These are phyloP conservation scores for Tilletiopsis washingtonensis DNA, from an alignment of 1,284 basidiomycete species.

Conservation along the genomic window DNA sequence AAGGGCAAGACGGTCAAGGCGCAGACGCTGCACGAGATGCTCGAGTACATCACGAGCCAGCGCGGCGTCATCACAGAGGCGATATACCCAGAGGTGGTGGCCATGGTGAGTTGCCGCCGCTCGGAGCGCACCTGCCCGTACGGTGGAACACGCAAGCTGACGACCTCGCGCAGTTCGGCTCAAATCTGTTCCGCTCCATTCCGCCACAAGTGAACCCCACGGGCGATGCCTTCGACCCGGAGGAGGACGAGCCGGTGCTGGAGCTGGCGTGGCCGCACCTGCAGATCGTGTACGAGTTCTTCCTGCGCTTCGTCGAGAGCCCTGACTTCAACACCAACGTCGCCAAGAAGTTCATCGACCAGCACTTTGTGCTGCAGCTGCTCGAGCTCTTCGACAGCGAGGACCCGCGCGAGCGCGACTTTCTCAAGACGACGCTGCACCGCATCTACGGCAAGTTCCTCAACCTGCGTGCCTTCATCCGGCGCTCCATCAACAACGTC, in stretches of 20 bases:
- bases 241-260: conserved; percentile 97
- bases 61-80: conserved; percentile 91
- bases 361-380: conserved; percentile 83
- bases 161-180: conserved; percentile 49
- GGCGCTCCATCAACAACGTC: conserved; percentile 98
- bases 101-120: conserved; percentile 63
- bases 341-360: conserved; percentile 96
- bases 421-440: conserved; percentile 96
- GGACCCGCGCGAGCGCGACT: conserved; percentile 96
- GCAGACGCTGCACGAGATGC: conserved; percentile 93
- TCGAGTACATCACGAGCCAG: conserved; percentile 97
- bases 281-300: conserved; percentile 99
- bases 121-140: not conserved
- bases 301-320: conserved; percentile 96
- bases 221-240: conserved; percentile 96
- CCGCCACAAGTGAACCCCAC: conserved; percentile 97
- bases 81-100: conserved; percentile 97
- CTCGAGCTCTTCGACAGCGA: conserved; percentile 98
- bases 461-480: conserved; percentile 95
- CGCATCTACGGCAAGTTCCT: conserved; percentile 99
- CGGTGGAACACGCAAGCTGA: not conserved
- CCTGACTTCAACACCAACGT: conserved; percentile 97
- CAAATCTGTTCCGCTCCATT: conserved; percentile 98
- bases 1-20: conserved; percentile 98
- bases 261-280: conserved; percentile 99